Conservation (phyloP, 2,329 filamentous ascomycete species). For the Colletotrichum trifolii region DNA sequence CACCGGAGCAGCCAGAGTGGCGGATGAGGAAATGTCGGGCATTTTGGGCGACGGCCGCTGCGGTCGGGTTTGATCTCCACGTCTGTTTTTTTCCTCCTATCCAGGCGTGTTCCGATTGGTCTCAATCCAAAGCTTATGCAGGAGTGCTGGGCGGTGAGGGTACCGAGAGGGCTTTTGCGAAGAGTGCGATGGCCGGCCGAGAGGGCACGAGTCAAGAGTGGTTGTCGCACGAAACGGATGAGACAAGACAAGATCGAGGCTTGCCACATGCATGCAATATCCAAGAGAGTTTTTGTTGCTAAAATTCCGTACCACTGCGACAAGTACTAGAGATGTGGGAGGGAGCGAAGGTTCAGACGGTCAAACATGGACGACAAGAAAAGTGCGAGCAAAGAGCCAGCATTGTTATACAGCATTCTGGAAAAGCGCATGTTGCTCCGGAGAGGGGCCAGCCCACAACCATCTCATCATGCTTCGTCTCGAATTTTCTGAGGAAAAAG, state of each 20-base stretch:
- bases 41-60: constrained; percentile 11
- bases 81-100: neutral
- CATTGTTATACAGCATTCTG: constrained; percentile 24
- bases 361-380: constrained; percentile 8
- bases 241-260: constrained; percentile 14
- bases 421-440: constrained; percentile 9
- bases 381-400: constrained; percentile 13
- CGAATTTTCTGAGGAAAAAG: neutral
- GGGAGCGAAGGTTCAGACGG: constrained; percentile 29
- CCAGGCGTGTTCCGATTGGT: no score
- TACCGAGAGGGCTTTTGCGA: neutral
- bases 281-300: neutral
- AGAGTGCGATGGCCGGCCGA: constrained; percentile 3
- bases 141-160: no score
- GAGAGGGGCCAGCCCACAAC: constrained; percentile 3
- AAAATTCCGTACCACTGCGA: neutral
- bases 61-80: neutral
- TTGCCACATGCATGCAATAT: neutral
- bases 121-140: no score
- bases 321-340: constrained; percentile 5
- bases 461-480: constrained; percentile 19
- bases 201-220: constrained; percentile 15
- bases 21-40: constrained; percentile 21
- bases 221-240: constrained; percentile 23
- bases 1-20: constrained; percentile 9